Evolutionary conservation across 176 grass and related monocot genomes (phyloP).

Genomic region (Zea luxurians): DNA sequence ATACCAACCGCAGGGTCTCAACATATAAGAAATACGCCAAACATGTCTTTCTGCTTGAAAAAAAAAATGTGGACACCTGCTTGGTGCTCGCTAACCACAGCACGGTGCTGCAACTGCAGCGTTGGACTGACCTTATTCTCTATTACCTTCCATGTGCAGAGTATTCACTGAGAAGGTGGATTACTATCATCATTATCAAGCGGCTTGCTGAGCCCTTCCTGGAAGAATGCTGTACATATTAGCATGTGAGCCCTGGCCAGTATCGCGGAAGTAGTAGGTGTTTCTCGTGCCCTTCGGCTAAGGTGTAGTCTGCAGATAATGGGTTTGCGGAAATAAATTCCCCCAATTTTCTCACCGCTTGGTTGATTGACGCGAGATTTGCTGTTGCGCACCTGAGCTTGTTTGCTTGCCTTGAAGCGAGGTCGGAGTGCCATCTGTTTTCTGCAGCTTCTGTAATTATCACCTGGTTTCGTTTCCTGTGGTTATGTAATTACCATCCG

Average conservation of each 20-base stretch:
- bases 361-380: conserved; percentile 19
- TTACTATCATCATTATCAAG: conserved; percentile 29
- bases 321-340: conserved; percentile 51
- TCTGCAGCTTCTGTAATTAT: conserved; percentile 26
- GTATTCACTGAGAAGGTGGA: background rate
- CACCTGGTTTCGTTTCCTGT: background rate
- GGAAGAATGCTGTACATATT: conserved; percentile 55
- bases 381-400: background rate
- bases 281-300: conserved; percentile 32
- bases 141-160: conserved; percentile 25
- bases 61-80: background rate
- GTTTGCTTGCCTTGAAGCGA: conserved; percentile 3
- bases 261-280: conserved; percentile 39
- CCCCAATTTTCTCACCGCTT: conserved; percentile 37
- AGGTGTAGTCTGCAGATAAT: conserved; percentile 58
- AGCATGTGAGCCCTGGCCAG: conserved; percentile 8
- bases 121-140: background rate
- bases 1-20: too few relatives aligned
- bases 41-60: background rate
- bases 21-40: background rate
- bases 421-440: background rate
- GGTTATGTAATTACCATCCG: conserved; percentile 9
- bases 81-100: background rate
- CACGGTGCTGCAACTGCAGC: background rate
- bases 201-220: background rate